Conservation (phyloP, 805 yeast species). For the Cyberlindnera xishuangbannaensis region DNA sequence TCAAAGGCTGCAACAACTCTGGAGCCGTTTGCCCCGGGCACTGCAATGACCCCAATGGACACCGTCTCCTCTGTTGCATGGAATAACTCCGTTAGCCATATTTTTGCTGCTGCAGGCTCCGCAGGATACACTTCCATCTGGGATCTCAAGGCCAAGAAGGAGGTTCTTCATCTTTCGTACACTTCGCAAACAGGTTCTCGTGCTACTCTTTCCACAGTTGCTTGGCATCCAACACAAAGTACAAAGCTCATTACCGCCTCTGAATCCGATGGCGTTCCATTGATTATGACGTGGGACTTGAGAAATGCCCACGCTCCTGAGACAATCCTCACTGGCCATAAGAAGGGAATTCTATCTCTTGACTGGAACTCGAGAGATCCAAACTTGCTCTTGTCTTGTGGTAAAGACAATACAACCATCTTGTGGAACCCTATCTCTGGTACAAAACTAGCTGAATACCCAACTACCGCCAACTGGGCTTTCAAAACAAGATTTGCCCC, state of each 20-base stretch:
- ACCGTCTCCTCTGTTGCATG: slow-evolving; percentile 80
- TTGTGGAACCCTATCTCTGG: slow-evolving; percentile 89
- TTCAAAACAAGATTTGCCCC: slow-evolving; percentile 89
- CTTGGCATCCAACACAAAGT: slow-evolving; percentile 91
- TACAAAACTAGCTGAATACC: slow-evolving; percentile 74
- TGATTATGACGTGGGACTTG: slow-evolving; percentile 87
- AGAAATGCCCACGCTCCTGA: slow-evolving; percentile 93
- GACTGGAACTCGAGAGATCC: slow-evolving; percentile 93
- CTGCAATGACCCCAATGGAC: slow-evolving; percentile 73
- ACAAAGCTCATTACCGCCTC: slow-evolving; percentile 87
- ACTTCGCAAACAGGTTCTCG: slow-evolving; percentile 45
- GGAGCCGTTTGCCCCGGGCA: slow-evolving; percentile 58
- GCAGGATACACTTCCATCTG: slow-evolving; percentile 87
- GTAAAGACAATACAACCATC: slow-evolving; percentile 81
- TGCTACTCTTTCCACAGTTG: slow-evolving; percentile 73
- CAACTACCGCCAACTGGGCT: slow-evolving; percentile 90
- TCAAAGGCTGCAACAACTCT: slow-evolving; percentile 50
- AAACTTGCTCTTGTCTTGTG: slow-evolving; percentile 75
- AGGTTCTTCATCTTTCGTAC: slow-evolving; percentile 80
- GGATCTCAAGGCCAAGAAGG: slow-evolving; percentile 86
- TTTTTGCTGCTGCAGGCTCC: slow-evolving; percentile 84
- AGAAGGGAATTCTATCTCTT: slow-evolving; percentile 79
- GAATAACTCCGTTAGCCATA: slow-evolving; percentile 80
- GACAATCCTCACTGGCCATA: slow-evolving; percentile 67
- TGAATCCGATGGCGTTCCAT: slow-evolving; percentile 72